Percentiles rank a stretch among this genome's conserved stretches.
Conservation (phyloP, 345 rosid species). For the Citrus reticulata region DNA sequence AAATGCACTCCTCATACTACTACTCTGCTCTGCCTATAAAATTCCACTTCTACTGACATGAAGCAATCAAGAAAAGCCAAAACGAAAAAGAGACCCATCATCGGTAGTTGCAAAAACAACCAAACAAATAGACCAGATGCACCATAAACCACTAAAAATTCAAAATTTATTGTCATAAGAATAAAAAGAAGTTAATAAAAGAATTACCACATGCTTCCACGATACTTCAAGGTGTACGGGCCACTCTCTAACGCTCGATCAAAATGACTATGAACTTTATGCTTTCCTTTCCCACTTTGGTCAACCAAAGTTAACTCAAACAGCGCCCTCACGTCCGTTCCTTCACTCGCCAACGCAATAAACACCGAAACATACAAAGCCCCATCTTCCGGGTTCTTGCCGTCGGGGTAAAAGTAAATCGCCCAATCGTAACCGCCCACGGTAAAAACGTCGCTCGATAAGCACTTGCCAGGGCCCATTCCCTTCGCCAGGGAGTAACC, state of each 20-base stretch:
- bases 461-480: conserved; percentile 70
- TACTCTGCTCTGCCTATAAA: background rate
- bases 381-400: conserved; percentile 76
- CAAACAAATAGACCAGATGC: background rate
- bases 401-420: conserved; percentile 90
- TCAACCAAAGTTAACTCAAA: conserved; percentile 83
- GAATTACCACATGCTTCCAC: conserved; percentile 94
- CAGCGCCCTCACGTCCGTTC: conserved; percentile 88
- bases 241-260: conserved; percentile 92
- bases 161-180: background rate
- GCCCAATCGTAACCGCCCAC: conserved; percentile 95
- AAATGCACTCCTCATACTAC: background rate
- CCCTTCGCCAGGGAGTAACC: conserved; percentile 87
- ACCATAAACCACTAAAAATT: background rate
- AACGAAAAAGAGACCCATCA: background rate
- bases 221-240: conserved; percentile 75
- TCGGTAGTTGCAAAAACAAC: background rate
- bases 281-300: conserved; percentile 90
- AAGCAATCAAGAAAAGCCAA: background rate
- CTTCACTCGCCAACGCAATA: conserved; percentile 85
- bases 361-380: conserved; percentile 73
- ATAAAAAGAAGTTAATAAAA: background rate
- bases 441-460: conserved; percentile 76
- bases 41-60: background rate
- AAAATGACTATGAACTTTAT: conserved; percentile 91